phyloP scores from a whole-genome alignment of 495 filamentous ascomycete species.

The Friedmanniomyces simplex region DNA sequence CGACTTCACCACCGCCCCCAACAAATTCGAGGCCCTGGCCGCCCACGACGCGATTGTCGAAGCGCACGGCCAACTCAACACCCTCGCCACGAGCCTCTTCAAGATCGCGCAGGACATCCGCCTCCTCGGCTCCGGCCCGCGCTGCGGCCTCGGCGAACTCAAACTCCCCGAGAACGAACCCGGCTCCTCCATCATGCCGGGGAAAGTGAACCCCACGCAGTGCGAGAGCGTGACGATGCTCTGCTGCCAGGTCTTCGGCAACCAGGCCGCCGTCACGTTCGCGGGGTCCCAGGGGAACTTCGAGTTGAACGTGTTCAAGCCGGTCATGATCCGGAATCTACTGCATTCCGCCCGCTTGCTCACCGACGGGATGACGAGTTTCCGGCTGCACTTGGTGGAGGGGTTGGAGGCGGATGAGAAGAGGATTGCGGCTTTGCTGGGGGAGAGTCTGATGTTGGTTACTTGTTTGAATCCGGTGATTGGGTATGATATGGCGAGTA shows the following conservation, averaged over 20 bases:
- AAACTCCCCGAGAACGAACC: conserved; percentile 95
- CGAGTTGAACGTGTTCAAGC: conserved; percentile 98
- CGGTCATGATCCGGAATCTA: conserved; percentile 85
- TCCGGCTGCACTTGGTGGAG: conserved; percentile 83
- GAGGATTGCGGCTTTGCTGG: conserved; percentile 74
- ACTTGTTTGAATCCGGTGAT: conserved; percentile 98
- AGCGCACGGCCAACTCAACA: conserved; percentile 86
- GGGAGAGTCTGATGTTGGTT: conserved; percentile 95
- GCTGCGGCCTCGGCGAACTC: too few species aligned
- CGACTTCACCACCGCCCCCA: conserved; percentile 90
- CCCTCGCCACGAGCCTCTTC: conserved; percentile 81
- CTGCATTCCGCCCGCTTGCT: conserved; percentile 82
- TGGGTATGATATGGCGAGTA: conserved; percentile 95
- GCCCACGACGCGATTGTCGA: conserved; percentile 94
- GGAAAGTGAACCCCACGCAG: conserved; percentile 98
- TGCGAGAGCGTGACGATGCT: conserved; percentile 97
- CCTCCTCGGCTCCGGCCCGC: too few species aligned
- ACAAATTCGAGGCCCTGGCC: conserved; percentile 98
- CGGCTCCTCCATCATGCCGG: conserved; percentile 94
- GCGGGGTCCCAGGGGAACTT: conserved; percentile 97
- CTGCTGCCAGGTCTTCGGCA: conserved; percentile 95
- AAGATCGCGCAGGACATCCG: conserved; percentile 98
- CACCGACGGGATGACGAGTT: conserved; percentile 84
- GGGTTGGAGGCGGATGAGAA: conserved; percentile 89
- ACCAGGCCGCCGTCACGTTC: conserved; percentile 82